Conservation (phyloP, 2,329 filamentous ascomycete species). For the Fusarium mangiferae region DNA sequence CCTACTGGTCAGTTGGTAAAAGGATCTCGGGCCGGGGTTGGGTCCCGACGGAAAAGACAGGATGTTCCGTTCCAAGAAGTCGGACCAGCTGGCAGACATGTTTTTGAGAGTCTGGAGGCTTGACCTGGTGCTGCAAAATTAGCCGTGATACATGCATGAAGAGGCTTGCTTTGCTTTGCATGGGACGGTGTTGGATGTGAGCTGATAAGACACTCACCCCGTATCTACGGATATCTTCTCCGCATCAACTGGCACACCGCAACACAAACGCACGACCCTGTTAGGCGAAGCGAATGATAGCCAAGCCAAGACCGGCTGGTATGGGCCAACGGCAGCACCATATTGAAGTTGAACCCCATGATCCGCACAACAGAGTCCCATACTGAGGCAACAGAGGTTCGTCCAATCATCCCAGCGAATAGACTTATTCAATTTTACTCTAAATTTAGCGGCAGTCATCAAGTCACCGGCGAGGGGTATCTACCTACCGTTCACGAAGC, state of each 20-base stretch:
- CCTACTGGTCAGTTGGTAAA: constrained; percentile 9
- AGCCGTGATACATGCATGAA: background rate
- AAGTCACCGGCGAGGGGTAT: background rate
- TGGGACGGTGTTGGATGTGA: constrained; percentile 13
- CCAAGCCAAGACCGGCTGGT: constrained; percentile 31
- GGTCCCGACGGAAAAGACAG: constrained; percentile 28
- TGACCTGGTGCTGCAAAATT: background rate
- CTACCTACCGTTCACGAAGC: background rate
- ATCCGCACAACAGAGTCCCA: constrained; percentile 9
- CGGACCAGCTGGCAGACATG: background rate
- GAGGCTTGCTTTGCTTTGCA: background rate
- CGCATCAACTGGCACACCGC: constrained; percentile 19
- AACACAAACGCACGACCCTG: constrained; percentile 23
- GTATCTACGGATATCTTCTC: constrained; percentile 18
- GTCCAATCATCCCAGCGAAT: background rate
- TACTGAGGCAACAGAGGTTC: constrained; percentile 1
- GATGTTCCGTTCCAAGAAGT: background rate
- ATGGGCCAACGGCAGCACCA: constrained; percentile 16
- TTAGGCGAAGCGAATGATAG: constrained; percentile 11
- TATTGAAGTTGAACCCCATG: constrained; percentile 10
- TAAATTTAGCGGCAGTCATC: background rate
- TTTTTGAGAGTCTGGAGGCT: background rate
- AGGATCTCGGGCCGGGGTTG: constrained; percentile 23
- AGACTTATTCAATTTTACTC: constrained; percentile 2
- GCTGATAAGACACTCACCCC: constrained; percentile 24